Conservation (phyloP, 495 filamentous ascomycete species). For the Penicillium arizonense region DNA sequence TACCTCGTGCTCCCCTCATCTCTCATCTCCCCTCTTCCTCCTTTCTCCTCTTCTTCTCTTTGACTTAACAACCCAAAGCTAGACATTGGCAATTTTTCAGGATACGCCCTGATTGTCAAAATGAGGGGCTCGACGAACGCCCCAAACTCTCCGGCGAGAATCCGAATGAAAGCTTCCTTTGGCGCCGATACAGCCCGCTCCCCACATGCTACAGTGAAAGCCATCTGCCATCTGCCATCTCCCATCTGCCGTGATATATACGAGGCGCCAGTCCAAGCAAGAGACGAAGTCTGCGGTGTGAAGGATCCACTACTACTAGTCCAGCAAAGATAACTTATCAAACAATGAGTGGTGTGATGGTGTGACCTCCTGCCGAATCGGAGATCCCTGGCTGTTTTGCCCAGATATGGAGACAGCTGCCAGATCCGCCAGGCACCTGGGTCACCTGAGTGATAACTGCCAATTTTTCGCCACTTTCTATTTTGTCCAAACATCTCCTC, state of each 20-base stretch:
- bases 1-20: neutral
- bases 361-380: neutral
- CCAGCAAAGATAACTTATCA: neutral
- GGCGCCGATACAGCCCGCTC: conserved; percentile 3
- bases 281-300: neutral
- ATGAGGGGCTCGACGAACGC: neutral
- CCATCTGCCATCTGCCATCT: neutral
- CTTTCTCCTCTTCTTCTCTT: too few relatives aligned
- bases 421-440: conserved; percentile 20
- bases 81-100: too few relatives aligned
- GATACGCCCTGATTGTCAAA: neutral
- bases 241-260: neutral
- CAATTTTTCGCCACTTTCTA: conserved; percentile 23
- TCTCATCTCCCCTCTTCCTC: too few relatives aligned
- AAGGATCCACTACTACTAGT: neutral
- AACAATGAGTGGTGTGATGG: neutral
- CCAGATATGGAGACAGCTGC: neutral
- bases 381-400: neutral
- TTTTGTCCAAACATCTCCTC: neutral
- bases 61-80: too few relatives aligned
- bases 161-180: neutral
- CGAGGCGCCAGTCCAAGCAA: neutral
- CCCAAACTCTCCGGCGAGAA: neutral
- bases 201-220: conserved; percentile 20
- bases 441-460: conserved; percentile 31